Evolutionary conservation across 352 stramenopile species (phyloP).

Genomic region (Globisporangium cylindrosporum): DNA sequence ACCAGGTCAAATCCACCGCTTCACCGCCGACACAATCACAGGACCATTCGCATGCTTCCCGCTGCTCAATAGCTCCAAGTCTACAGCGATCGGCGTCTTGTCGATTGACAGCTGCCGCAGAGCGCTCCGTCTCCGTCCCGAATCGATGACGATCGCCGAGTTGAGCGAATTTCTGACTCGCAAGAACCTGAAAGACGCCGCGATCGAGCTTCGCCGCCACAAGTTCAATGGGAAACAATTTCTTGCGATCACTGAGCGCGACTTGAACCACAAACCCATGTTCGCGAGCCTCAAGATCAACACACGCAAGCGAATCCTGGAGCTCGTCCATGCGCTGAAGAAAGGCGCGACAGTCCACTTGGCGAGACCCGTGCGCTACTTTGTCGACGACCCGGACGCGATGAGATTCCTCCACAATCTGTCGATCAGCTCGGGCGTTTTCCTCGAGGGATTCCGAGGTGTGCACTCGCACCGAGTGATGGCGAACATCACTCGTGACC

Average conservation of each 20-base stretch:
- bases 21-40: conserved; percentile 22
- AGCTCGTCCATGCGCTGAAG: conserved; percentile 43
- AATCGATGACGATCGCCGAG: conserved; percentile 49
- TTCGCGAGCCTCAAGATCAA: conserved; percentile 52
- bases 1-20: conserved; percentile 22
- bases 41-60: conserved; percentile 62
- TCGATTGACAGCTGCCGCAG: conserved; percentile 57
- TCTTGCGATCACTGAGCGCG: conserved; percentile 42
- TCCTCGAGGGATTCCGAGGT: conserved; percentile 43
- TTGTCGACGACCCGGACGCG: conserved; percentile 48
- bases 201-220: conserved; percentile 36
- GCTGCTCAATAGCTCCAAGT: conserved; percentile 18
- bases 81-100: conserved; percentile 42
- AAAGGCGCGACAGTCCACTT: conserved; percentile 48
- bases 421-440: conserved; percentile 32
- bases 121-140: conserved; percentile 40
- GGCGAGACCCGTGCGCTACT: conserved; percentile 23
- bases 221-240: conserved; percentile 43
- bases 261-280: conserved; percentile 46
- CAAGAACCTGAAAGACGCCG: conserved; percentile 50
- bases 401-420: conserved; percentile 53
- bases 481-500: conserved; percentile 34
- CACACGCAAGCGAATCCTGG: conserved; percentile 53
- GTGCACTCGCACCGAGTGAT: conserved; percentile 60
- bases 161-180: conserved; percentile 53